Base-by-base conservation (phyloP, 371 early-diverging fungal genomes). In the Syncephalastrum contaminatum region DNA sequence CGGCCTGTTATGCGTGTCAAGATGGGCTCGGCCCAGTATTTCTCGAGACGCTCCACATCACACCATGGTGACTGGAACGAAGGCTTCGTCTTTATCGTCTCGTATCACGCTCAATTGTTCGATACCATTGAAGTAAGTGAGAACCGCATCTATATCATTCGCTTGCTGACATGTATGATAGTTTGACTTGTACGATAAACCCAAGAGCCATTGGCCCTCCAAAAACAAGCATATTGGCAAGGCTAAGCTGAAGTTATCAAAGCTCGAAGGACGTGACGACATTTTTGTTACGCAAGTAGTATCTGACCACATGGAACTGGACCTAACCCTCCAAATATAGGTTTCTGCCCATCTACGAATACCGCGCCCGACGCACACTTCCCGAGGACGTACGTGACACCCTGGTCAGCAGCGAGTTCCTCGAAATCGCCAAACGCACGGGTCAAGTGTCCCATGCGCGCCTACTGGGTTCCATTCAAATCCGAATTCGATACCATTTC, bases 301-400 rank as follows among this genome's bases (percentile, higher is more conserved):
- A 24, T 18, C 15, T 41, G 22, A 15, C 21, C 24, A 48, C 13
- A 15, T 10, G 43, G n/a, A 41, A 15, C 4, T 19, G 25, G 4
- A 20, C n/a, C 46, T 22, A 12, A 52, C 20, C 14, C 20, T 53
- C 16, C 20, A 8, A 20, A 25, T 21, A 21, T 52, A 77, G 77
- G 1, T 75, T 78, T 48, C 21, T 78, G 19, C 79, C 79, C 18
- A 65, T 78, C 50, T 75, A 78, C 22, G 79, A 78, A 47, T 78
- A 78, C 48, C 69, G 66, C 36, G 60, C 73, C 14, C 61, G 60
- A 21, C 64, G 72, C 8, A 60, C 66, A 21, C 48, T 77, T 24
- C 74, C 77, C 8, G 69, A 67, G 12, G 72, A 73, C 52, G 67
- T 72, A 24, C 67, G 62, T 18, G 63, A 77, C 25, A 67, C 63